These are phyloP conservation scores for Clarireedia monteithiana DNA, from an alignment of 2,329 filamentous ascomycete species.

Conservation along the genomic window DNA sequence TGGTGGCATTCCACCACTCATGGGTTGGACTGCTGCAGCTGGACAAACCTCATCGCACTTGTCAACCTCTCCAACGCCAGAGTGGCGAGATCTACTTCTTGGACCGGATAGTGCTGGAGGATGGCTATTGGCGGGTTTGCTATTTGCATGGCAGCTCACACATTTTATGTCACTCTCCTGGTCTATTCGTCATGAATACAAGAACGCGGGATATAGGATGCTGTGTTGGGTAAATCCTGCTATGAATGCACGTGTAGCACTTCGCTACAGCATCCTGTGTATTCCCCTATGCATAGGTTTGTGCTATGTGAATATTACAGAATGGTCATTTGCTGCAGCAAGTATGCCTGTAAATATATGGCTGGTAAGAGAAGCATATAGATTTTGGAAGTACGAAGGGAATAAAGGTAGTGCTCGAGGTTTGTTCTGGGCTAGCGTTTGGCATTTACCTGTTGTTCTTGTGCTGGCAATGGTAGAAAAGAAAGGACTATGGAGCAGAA, in stretches of 20 bases:
- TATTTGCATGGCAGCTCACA: slow-evolving; percentile 96
- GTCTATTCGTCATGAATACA: slow-evolving; percentile 85
- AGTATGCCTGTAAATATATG: slow-evolving; percentile 79
- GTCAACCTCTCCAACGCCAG: slow-evolving; percentile 47
- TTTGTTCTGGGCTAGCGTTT: slow-evolving; percentile 95
- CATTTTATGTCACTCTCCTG: slow-evolving; percentile 96
- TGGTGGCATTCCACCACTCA: slow-evolving; percentile 86
- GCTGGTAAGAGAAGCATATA: slow-evolving; percentile 71
- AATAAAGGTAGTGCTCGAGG: slow-evolving; percentile 72
- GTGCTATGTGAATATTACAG: slow-evolving; percentile 72
- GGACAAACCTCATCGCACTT: slow-evolving; percentile 80
- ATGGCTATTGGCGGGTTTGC: slow-evolving; percentile 76
- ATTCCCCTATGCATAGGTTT: slow-evolving; percentile 79
- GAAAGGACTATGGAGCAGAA: slow-evolving; percentile 80
- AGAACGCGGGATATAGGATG: slow-evolving; percentile 60
- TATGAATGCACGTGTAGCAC: slow-evolving; percentile 76
- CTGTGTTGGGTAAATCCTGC: slow-evolving; percentile 81
- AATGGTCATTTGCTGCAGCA: slow-evolving; percentile 75
- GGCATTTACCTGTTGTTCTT: slow-evolving; percentile 86
- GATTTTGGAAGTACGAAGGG: slow-evolving; percentile 74
- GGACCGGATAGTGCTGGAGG: slow-evolving; percentile 65
- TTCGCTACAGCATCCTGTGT: slow-evolving; percentile 80
- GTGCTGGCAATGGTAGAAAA: slow-evolving; percentile 88
- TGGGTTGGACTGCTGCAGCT: slow-evolving; percentile 96
- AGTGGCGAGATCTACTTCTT: slow-evolving; percentile 71